These are phyloP conservation scores for Takakia lepidozioides DNA, from an alignment of 225 moss, liverwort and hornwort species.

Conservation along the genomic window DNA sequence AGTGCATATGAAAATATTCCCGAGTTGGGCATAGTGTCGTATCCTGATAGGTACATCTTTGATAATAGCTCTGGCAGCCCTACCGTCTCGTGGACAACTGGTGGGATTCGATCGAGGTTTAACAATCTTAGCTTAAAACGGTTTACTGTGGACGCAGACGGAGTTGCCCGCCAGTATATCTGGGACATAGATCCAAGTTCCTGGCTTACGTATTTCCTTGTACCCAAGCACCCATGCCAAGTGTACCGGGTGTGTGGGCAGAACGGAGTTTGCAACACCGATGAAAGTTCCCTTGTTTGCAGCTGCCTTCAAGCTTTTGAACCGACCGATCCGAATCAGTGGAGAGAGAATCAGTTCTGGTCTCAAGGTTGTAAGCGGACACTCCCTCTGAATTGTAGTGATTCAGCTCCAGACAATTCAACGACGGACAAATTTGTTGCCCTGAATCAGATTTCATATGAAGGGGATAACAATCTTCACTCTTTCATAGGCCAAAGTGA, in stretches of 20 bases:
- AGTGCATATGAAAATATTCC: conserved; percentile 17
- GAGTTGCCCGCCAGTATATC: conserved; percentile 26
- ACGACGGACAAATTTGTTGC: conserved; percentile 12
- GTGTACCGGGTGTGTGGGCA: conserved; percentile 17
- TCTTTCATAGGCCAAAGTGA: too few relatives aligned
- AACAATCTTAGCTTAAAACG: conserved; percentile 23
- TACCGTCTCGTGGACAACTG: conserved; percentile 22
- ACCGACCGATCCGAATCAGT: conserved; percentile 7
- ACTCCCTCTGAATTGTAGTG: conserved; percentile 7
- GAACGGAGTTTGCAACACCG: conserved; percentile 18
- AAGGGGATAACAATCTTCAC: conserved; percentile 2
- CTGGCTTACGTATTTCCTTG: conserved; percentile 29
- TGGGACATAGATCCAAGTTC: conserved; percentile 20
- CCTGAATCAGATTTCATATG: conserved; percentile 3
- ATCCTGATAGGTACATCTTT: conserved; percentile 22
- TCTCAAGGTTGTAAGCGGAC: conserved; percentile 17
- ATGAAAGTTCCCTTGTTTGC: conserved; percentile 12
- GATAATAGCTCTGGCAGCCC: conserved; percentile 20
- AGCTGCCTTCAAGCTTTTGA: conserved; percentile 15
- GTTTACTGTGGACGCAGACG: conserved; percentile 21
- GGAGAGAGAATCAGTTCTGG: conserved; percentile 17
- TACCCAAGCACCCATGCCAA: conserved; percentile 22
- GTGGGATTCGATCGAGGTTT: conserved; percentile 10
- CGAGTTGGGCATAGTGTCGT: conserved; percentile 14
- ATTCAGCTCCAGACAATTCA: too few relatives aligned